Conservation (phyloP, 2,329 filamentous ascomycete species). For the Aspergillus caelatus region DNA sequence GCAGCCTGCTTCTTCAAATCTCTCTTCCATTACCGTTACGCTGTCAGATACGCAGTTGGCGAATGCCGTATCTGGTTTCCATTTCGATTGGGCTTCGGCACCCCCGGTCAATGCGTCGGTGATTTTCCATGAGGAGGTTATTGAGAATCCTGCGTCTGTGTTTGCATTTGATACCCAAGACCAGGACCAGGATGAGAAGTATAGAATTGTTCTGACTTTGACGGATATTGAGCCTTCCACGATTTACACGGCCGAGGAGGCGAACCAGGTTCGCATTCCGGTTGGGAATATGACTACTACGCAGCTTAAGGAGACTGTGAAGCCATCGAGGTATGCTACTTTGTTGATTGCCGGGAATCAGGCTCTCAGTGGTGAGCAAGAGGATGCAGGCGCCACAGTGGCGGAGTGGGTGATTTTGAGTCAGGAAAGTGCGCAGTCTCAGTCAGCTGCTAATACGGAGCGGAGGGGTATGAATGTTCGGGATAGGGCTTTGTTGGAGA, state of each 20-base stretch:
- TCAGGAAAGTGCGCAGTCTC: neutral
- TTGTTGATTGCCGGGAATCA: slow-evolving; percentile 50
- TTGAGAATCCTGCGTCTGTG: slow-evolving; percentile 20
- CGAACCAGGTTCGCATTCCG: slow-evolving; percentile 39
- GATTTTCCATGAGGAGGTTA: slow-evolving; percentile 56
- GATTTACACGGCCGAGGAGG: slow-evolving; percentile 39
- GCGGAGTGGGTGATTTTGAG: slow-evolving; percentile 52
- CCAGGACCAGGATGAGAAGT: slow-evolving; percentile 13
- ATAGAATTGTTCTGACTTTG: slow-evolving; percentile 28
- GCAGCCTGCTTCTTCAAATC: slow-evolving; percentile 60
- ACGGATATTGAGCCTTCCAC: slow-evolving; percentile 39
- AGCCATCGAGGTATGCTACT: slow-evolving; percentile 45
- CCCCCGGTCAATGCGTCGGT: slow-evolving; percentile 59
- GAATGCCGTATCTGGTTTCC: slow-evolving; percentile 46
- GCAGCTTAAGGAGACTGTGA: slow-evolving; percentile 36
- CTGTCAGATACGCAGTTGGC: slow-evolving; percentile 45
- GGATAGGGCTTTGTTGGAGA: slow-evolving; percentile 12
- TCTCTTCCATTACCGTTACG: slow-evolving; percentile 60
- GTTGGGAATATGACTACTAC: slow-evolving; percentile 48
- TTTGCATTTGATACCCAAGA: slow-evolving; percentile 8
- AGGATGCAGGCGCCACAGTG: slow-evolving; percentile 49
- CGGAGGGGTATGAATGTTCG: slow-evolving; percentile 9
- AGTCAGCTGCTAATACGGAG: neutral
- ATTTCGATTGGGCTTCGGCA: slow-evolving; percentile 63
- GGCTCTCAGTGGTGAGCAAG: slow-evolving; percentile 33